Conservation (phyloP, 1,284 basidiomycete species). For the Trametes sp. region DNA sequence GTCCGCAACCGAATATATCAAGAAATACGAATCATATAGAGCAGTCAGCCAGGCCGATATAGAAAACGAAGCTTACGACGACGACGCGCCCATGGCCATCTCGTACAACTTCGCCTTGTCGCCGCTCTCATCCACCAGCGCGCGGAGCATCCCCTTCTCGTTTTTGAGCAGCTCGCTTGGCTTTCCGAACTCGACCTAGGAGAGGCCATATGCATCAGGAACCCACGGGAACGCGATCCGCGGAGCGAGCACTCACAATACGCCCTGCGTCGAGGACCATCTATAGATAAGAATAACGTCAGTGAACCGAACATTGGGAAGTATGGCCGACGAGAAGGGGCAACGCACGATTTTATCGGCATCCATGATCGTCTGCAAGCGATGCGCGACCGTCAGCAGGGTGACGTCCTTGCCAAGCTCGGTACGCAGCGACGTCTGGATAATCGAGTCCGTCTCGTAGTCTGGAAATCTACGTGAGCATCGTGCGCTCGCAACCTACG, state of each 20-base stretch:
- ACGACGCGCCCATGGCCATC: slow-evolving; percentile 44
- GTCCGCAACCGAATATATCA: too few species aligned
- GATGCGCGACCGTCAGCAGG: slow-evolving; percentile 72
- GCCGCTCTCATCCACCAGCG: slow-evolving; percentile 66
- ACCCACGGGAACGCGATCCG: not conserved
- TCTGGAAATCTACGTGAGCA: slow-evolving; percentile 43
- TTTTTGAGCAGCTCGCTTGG: slow-evolving; percentile 66
- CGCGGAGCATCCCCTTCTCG: slow-evolving; percentile 57
- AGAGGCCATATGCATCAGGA: not conserved
- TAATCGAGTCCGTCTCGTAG: slow-evolving; percentile 64
- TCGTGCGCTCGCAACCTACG: not conserved
- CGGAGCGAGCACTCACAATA: slow-evolving; percentile 37
- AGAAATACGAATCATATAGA: too few species aligned
- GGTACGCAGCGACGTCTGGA: slow-evolving; percentile 63
- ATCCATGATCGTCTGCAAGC: slow-evolving; percentile 76
- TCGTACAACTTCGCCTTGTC: slow-evolving; percentile 57
- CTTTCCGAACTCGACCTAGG: slow-evolving; percentile 64
- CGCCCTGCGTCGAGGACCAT: slow-evolving; percentile 50
- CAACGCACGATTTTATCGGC: slow-evolving; percentile 50
- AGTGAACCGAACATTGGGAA: not conserved
- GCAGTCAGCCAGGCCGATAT: too few species aligned
- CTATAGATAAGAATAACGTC: slow-evolving; percentile 23
- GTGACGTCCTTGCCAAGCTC: slow-evolving; percentile 63
- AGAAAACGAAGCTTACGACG: not conserved
- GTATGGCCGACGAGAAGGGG: too few species aligned